Evolutionary conservation across 768 basidiomycete genomes (phyloP).

Genomic region (Flagelloscypha sp.): DNA sequence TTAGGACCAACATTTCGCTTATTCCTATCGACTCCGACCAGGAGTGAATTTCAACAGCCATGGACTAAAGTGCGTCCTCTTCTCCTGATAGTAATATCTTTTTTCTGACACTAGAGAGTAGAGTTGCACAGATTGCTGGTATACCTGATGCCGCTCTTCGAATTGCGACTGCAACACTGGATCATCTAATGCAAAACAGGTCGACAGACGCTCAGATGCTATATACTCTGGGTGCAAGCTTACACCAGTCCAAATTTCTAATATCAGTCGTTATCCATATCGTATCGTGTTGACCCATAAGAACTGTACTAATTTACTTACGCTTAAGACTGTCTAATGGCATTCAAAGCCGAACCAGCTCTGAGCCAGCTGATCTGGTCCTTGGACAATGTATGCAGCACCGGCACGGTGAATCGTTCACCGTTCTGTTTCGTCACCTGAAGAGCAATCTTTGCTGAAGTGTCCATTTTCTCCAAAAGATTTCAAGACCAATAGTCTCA

Average conservation of each 20-base stretch:
- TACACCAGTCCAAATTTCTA: conserved; percentile 10
- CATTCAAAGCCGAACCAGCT: conserved; percentile 84
- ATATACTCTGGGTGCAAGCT: conserved; percentile 21
- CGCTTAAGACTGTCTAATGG: conserved; percentile 44
- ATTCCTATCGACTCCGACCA: conserved; percentile 70
- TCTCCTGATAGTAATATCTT: too few relatives aligned
- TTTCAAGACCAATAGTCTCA: conserved; percentile 76
- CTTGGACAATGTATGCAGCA: conserved; percentile 81
- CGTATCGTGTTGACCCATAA: too few relatives aligned
- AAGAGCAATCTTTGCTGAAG: conserved; percentile 41
- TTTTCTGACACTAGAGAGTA: too few relatives aligned
- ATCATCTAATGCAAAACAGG: too few relatives aligned
- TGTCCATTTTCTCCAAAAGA: conserved; percentile 39
- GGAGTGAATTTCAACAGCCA: conserved; percentile 90
- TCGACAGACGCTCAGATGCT: conserved; percentile 23
- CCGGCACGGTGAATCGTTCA: conserved; percentile 55
- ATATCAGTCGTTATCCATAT: background rate
- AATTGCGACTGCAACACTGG: too few relatives aligned
- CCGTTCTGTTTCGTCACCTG: conserved; percentile 63
- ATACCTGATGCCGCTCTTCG: conserved; percentile 58
- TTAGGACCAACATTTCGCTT: conserved; percentile 73
- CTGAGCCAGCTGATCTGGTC: conserved; percentile 90
- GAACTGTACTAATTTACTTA: background rate
- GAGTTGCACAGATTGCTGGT: conserved; percentile 83
- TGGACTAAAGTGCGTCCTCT: conserved; percentile 78